Conservation (phyloP, 306 rosid species). For the Corylus americana region DNA sequence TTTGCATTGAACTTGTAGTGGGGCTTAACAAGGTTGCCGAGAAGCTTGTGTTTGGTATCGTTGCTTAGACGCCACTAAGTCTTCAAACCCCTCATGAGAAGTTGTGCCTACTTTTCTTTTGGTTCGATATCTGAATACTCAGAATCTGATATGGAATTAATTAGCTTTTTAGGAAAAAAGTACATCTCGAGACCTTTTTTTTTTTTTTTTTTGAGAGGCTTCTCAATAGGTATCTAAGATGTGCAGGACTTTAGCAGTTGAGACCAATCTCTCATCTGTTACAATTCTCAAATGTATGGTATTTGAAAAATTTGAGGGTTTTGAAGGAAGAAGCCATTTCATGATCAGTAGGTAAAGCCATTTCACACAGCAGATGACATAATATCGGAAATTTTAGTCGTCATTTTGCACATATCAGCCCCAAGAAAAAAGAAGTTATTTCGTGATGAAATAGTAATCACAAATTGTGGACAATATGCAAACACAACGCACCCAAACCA, state of each 20-base stretch:
- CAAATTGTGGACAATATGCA: not conserved
- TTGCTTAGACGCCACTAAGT: not conserved
- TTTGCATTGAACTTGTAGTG: not conserved
- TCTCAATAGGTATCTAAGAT: not conserved
- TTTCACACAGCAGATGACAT: no score
- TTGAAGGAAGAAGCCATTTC: not conserved
- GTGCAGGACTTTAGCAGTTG: not conserved
- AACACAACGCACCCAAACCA: not conserved
- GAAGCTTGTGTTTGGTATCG: not conserved
- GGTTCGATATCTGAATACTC: not conserved
- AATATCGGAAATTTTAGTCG: no score
- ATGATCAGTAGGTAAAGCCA: not conserved
- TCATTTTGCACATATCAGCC: no score
- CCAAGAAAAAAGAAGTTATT: no score
- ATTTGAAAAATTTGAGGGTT: not conserved
- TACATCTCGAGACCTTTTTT: not conserved
- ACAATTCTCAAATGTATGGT: not conserved
- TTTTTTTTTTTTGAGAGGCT: not conserved
- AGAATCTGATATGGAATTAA: not conserved
- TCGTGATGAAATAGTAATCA: not conserved
- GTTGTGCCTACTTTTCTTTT: not conserved
- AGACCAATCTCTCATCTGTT: not conserved
- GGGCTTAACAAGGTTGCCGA: not conserved
- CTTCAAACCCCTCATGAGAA: not conserved
- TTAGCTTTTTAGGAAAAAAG: no score